Conservation (phyloP, 345 rosid genomes). For the Carallia pectinifolia region DNA sequence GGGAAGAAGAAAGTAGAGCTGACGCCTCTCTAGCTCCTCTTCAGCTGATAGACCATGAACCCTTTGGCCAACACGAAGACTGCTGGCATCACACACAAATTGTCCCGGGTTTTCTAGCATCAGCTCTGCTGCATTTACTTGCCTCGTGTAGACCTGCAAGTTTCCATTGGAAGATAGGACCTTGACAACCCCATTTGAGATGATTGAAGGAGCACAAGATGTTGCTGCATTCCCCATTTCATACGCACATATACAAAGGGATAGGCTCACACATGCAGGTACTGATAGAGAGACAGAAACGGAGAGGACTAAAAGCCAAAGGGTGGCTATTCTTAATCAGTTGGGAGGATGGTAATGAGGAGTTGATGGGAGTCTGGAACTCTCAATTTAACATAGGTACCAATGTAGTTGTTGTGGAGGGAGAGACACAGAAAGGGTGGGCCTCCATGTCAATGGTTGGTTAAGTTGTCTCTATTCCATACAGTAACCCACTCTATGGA, state of each 20-base stretch:
- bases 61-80: slow-evolving; percentile 39
- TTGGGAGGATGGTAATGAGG: no score
- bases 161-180: slow-evolving; percentile 37
- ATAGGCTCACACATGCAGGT: not conserved
- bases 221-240: slow-evolving; percentile 49
- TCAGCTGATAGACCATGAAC: slow-evolving; percentile 44
- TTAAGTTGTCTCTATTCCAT: slow-evolving; percentile 2
- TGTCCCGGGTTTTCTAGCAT: slow-evolving; percentile 49
- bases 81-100: slow-evolving; percentile 42
- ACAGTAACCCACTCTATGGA: not conserved
- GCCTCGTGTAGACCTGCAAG: slow-evolving; percentile 36
- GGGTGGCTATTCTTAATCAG: no score
- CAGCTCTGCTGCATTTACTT: slow-evolving; percentile 41
- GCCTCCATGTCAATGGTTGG: slow-evolving; percentile 7
- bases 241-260: not conserved
- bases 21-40: slow-evolving; percentile 39
- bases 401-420: slow-evolving; percentile 6
- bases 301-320: not conserved
- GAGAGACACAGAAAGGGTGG: slow-evolving; percentile 6
- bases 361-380: no score
- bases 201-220: slow-evolving; percentile 48
- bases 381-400: not conserved
- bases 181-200: slow-evolving; percentile 24
- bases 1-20: slow-evolving; percentile 55
- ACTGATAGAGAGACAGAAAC: not conserved